Conservation (phyloP, 2,329 filamentous ascomycete species). For the Exserohilum rostratum region DNA sequence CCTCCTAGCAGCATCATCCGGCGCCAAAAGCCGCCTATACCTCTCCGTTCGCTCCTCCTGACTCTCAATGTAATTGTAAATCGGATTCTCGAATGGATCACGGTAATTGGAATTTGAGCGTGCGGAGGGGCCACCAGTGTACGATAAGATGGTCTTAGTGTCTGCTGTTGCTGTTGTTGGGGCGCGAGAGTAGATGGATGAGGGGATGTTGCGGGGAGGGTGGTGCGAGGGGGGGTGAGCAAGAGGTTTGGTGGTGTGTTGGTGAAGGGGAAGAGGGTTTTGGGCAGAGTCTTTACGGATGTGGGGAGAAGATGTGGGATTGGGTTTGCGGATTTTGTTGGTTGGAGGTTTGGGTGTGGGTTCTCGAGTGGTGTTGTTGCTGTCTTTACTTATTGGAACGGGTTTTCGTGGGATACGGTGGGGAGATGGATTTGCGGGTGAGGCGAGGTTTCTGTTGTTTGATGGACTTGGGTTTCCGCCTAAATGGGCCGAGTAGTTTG, state of each 20-base stretch:
- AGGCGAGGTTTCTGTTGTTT: background rate
- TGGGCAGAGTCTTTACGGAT: too few species aligned
- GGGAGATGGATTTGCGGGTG: background rate
- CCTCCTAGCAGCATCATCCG: background rate
- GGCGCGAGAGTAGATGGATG: too few species aligned
- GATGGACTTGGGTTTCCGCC: too few species aligned
- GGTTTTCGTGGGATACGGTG: background rate
- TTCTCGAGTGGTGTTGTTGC: too few species aligned
- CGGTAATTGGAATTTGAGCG: background rate
- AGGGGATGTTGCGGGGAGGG: background rate
- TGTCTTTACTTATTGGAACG: too few species aligned
- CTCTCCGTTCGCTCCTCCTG: constrained; percentile 6
- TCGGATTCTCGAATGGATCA: constrained; percentile 13
- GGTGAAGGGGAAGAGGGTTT: too few species aligned
- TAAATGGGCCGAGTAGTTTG: too few species aligned
- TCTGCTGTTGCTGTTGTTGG: too few species aligned
- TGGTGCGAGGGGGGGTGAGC: background rate
- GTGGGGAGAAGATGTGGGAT: too few species aligned
- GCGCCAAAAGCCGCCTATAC: constrained; percentile 2
- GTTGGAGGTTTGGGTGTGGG: background rate
- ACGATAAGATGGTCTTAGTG: constrained; percentile 11
- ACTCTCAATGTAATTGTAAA: constrained; percentile 4
- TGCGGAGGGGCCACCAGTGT: constrained; percentile 6
- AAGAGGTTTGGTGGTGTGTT: too few species aligned
- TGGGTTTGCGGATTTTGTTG: background rate